Evolutionary conservation across 2,329 filamentous ascomycete genomes (phyloP).

Genomic region (Metarhizium guizhouense): DNA sequence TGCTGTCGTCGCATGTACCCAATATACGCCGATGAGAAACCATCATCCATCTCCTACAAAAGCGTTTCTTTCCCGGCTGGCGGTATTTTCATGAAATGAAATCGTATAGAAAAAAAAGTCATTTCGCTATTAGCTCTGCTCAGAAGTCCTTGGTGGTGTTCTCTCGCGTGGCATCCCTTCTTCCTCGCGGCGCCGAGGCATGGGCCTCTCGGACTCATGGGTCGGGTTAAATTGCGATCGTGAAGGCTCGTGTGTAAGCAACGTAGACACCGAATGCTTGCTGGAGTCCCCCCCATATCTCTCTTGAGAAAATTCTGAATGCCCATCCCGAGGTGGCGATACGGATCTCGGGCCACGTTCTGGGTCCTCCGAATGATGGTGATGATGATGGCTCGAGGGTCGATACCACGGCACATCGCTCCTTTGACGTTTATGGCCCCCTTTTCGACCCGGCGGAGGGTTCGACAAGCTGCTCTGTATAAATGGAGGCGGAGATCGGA

Average conservation of each 20-base stretch:
- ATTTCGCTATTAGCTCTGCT: background rate
- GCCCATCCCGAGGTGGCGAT: constrained; percentile 11
- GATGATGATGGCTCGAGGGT: constrained; percentile 14
- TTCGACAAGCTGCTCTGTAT: constrained; percentile 18
- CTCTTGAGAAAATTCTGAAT: constrained; percentile 13
- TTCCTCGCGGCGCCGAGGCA: constrained; percentile 6
- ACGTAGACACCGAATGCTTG: constrained; percentile 25
- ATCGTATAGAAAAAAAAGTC: background rate
- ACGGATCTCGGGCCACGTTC: constrained; percentile 11
- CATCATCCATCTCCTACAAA: background rate
- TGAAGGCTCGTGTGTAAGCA: constrained; percentile 17
- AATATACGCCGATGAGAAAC: background rate
- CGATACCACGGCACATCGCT: constrained; percentile 29
- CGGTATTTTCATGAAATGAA: background rate
- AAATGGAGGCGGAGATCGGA: constrained; percentile 24
- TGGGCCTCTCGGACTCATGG: constrained; percentile 1
- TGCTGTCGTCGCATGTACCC: background rate
- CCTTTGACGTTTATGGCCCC: constrained; percentile 24
- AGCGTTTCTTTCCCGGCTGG: background rate
- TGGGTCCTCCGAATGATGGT: constrained; percentile 10
- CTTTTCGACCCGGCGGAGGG: constrained; percentile 16
- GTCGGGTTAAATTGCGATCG: constrained; percentile 3
- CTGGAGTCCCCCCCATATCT: constrained; percentile 19
- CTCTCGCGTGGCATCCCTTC: constrained; percentile 6
- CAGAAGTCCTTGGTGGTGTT: constrained; percentile 3